A percentile compares a stretch with the other conserved stretches of the same genome.
phyloP scores from a whole-genome alignment of 2,329 filamentous ascomycete species.

The Cladophialophora yegresii region DNA sequence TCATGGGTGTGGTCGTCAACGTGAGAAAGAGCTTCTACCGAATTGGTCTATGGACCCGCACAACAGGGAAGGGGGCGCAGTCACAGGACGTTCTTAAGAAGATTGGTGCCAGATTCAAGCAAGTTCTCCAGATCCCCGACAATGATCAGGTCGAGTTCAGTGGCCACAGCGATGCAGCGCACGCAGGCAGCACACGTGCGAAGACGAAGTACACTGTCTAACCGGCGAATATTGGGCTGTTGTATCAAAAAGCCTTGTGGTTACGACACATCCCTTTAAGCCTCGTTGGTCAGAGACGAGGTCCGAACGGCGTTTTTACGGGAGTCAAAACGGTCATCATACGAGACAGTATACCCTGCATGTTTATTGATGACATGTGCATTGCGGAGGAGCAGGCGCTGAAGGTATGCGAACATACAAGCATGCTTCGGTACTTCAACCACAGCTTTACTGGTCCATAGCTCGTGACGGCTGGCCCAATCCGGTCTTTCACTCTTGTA shows the following conservation, averaged over 20 bases:
- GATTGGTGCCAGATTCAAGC: conserved; percentile 91
- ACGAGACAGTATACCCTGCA: conserved; percentile 28
- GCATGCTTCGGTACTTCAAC: conserved; percentile 9
- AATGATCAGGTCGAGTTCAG: conserved; percentile 88
- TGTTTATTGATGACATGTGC: conserved; percentile 27
- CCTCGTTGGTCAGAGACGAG: conserved; percentile 11
- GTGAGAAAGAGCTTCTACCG: conserved; percentile 98
- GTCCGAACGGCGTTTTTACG: conserved; percentile 22
- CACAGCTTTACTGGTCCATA: conserved; percentile 11
- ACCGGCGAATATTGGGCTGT: conserved; percentile 33
- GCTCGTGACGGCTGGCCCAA: conserved; percentile 4
- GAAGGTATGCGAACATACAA: conserved; percentile 21
- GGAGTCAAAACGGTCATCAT: conserved; percentile 12
- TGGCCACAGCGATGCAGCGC: conserved; percentile 90
- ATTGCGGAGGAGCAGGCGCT: conserved; percentile 23
- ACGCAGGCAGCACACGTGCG: conserved; percentile 88
- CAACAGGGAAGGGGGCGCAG: conserved; percentile 79
- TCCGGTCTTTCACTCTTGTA: conserved; percentile 2
- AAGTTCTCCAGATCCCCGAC: conserved; percentile 75
- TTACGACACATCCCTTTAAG: conserved; percentile 16
- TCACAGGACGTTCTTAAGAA: conserved; percentile 79
- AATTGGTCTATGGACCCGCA: conserved; percentile 95
- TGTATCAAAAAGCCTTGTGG: neutral
- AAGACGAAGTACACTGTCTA: conserved; percentile 92
- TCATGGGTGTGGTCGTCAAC: conserved; percentile 98